A percentile compares a stretch with the other conserved stretches of the same genome.
Evolutionary conservation across 306 rosid genomes (phyloP).

Genomic region (Cicer arietinum): DNA sequence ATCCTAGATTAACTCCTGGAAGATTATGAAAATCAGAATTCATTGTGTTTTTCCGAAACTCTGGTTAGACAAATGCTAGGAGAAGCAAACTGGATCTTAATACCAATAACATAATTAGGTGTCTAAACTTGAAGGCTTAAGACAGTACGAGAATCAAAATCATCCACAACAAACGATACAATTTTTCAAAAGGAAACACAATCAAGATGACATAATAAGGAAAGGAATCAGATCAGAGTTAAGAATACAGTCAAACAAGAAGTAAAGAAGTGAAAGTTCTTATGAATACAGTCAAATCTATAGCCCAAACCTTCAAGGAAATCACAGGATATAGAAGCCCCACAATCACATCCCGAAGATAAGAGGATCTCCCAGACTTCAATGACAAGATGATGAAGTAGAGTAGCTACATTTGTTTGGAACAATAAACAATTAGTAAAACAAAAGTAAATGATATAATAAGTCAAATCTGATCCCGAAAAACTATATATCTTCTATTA

Average conservation of each 20-base stretch:
- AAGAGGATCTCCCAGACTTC: slow-evolving; percentile 94
- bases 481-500: slow-evolving; percentile 22
- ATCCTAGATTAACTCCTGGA: slow-evolving; percentile 24
- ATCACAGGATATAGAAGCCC: slow-evolving; percentile 95
- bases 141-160: slow-evolving; percentile 30
- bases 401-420: slow-evolving; percentile 69
- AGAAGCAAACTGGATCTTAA: slow-evolving; percentile 32
- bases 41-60: background rate
- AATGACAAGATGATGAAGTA: slow-evolving; percentile 84
- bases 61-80: slow-evolving; percentile 19
- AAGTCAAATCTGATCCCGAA: slow-evolving; percentile 37
- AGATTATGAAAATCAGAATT: slow-evolving; percentile 4
- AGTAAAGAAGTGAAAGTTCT: slow-evolving; percentile 15
- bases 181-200: slow-evolving; percentile 30
- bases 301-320: slow-evolving; percentile 80
- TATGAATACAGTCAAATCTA: slow-evolving; percentile 29
- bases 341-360: slow-evolving; percentile 79
- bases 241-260: slow-evolving; percentile 28
- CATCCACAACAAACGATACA: slow-evolving; percentile 18
- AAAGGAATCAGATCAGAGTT: slow-evolving; percentile 18
- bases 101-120: slow-evolving; percentile 3
- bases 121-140: slow-evolving; percentile 20
- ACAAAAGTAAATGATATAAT: slow-evolving; percentile 38
- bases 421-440: slow-evolving; percentile 43
- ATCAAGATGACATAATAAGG: slow-evolving; percentile 21